Evolutionary conservation across 345 rosid genomes (phyloP), one percentile per base, ranked within the genome.

Genomic region (Erucastrum elatum): DNA sequence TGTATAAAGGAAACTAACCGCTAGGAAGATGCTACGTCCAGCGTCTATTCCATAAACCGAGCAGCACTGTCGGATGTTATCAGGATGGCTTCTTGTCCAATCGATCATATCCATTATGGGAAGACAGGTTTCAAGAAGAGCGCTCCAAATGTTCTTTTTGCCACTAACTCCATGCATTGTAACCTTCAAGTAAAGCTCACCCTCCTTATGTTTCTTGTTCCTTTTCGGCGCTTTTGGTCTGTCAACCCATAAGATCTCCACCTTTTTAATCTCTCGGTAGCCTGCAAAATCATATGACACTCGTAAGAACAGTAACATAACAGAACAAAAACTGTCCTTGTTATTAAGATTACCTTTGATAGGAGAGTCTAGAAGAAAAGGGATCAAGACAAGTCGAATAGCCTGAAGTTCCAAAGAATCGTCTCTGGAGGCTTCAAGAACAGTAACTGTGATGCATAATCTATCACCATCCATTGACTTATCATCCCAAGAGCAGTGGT

Each of bases 51-150:
- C 99, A 76, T 77, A 87, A 68, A 90, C 90, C 68, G 81, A 85
- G 82, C 89, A 87, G 81, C 90, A 89, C 25, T 88, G 90, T 15
- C 78, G 86, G 71, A 93, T 86, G 62, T 89, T 90, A 80, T 95
- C 93, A 0, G 99, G 97, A 86, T 89, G 97, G 84, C 96, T 95
- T 61, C 93, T 89, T 3, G 81, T 83, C 99, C 99, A 91, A 44
- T 95, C 94, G 2, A 95, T 93, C 86, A 79, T 80, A 79, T 88
- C 90, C 88, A 88, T 87, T 35, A 93, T 76, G 53, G 76, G 89
- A 74, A 88, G 81, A 81, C 96, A 95, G 13, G 82, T 59, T 72
- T 91, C 81, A 85, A 93, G 39, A 64, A 95, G 90, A 55, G 68
- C 33, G 65, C 77, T 84, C 98, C 99, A 95, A 15, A 85, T 84